phyloP scores from a whole-genome alignment of 2,329 filamentous ascomycete species.

The Ascocoryne sarcoides region DNA sequence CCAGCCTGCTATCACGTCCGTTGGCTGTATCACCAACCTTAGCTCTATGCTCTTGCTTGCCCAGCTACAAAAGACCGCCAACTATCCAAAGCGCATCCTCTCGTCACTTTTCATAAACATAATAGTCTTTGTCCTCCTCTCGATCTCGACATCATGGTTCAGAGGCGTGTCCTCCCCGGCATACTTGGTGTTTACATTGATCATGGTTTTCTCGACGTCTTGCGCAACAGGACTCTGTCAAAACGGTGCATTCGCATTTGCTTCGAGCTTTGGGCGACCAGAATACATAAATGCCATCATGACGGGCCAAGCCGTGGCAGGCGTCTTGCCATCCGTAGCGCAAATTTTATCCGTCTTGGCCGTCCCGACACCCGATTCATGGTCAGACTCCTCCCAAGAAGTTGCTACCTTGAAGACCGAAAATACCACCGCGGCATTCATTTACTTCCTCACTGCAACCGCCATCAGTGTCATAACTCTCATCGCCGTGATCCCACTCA shows the following conservation, averaged over 20 bases:
- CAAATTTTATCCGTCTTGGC: constrained; percentile 78
- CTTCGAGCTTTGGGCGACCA: constrained; percentile 70
- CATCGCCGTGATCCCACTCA: constrained; percentile 64
- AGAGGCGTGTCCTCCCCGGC: constrained; percentile 48
- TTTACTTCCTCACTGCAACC: constrained; percentile 87
- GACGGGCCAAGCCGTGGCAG: constrained; percentile 86
- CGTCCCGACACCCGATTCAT: constrained; percentile 39
- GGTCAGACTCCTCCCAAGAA: constrained; percentile 14
- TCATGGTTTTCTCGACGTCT: constrained; percentile 72
- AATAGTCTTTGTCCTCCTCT: constrained; percentile 67
- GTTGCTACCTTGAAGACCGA: constrained; percentile 30
- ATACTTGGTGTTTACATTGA: constrained; percentile 76
- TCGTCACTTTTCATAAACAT: constrained; percentile 68
- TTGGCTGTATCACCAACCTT: constrained; percentile 79
- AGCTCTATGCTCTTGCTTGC: constrained; percentile 66
- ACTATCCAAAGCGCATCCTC: constrained; percentile 81
- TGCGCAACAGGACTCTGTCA: constrained; percentile 79
- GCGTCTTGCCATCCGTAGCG: constrained; percentile 78
- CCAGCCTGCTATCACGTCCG: constrained; percentile 79
- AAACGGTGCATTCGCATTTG: constrained; percentile 91
- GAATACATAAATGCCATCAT: constrained; percentile 97
- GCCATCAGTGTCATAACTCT: constrained; percentile 62
- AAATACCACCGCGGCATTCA: constrained; percentile 65
- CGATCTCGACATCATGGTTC: constrained; percentile 67
- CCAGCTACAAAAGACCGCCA: constrained; percentile 71